Percentiles rank a stretch among this genome's conserved stretches.
These are phyloP conservation scores for Colletotrichum salicis DNA, from an alignment of 2,329 filamentous ascomycete species.

Conservation along the genomic window DNA sequence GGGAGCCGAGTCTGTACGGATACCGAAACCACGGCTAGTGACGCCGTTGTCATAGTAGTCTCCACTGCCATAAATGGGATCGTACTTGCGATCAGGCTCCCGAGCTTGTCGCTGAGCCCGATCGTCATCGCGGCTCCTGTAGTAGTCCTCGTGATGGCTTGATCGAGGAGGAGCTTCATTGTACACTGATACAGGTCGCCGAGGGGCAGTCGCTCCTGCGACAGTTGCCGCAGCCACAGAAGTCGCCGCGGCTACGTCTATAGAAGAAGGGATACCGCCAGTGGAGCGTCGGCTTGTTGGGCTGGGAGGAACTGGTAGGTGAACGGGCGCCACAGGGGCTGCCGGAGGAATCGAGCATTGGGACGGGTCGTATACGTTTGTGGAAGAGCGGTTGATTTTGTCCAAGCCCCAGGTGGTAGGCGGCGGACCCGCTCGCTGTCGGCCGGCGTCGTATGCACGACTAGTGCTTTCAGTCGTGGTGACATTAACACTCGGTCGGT, in stretches of 20 bases:
- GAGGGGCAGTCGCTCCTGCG: conserved; percentile 40
- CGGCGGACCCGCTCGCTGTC: conserved; percentile 65
- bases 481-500: conserved; percentile 63
- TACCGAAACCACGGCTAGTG: conserved; percentile 61
- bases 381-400: conserved; percentile 65
- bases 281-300: conserved; percentile 43
- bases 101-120: conserved; percentile 53
- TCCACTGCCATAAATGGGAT: conserved; percentile 42
- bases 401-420: conserved; percentile 78
- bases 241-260: conserved; percentile 23
- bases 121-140: conserved; percentile 61
- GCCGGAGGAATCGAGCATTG: conserved; percentile 59
- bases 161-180: conserved; percentile 59
- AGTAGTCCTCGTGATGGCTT: conserved; percentile 59
- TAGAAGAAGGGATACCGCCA: conserved; percentile 17
- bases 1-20: conserved; percentile 54
- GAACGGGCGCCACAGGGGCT: conserved; percentile 42
- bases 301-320: conserved; percentile 48
- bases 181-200: conserved; percentile 63
- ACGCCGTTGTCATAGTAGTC: conserved; percentile 59
- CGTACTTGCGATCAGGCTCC: conserved; percentile 51
- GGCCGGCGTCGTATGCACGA: conserved; percentile 41
- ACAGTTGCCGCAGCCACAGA: conserved; percentile 25
- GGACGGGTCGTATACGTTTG: conserved; percentile 58
- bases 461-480: conserved; percentile 38